Percentiles rank a stretch among this genome's conserved stretches.
Conservation (phyloP, 805 yeast species). For the Maudiozyma bulderi region DNA sequence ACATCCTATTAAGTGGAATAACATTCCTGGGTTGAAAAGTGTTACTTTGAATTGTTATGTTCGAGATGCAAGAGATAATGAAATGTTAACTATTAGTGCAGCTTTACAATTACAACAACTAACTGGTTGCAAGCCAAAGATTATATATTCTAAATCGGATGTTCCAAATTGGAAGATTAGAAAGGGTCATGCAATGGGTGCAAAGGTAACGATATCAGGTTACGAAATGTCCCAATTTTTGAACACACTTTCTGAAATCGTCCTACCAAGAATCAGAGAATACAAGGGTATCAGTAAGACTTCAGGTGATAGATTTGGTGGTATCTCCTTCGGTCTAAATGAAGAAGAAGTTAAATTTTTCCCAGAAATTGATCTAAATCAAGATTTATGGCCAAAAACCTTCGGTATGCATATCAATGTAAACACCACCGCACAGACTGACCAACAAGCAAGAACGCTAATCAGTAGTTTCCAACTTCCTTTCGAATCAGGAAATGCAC, state of each 20-base stretch:
- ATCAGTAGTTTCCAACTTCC: constrained; percentile 78
- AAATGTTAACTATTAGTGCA: constrained; percentile 67
- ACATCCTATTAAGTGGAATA: constrained; percentile 52
- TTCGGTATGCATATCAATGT: constrained; percentile 80
- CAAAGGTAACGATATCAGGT: constrained; percentile 68
- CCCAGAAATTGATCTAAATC: constrained; percentile 89
- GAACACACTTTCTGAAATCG: constrained; percentile 80
- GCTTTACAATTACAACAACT: constrained; percentile 79
- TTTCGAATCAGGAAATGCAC: constrained; percentile 30
- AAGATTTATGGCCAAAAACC: constrained; percentile 79
- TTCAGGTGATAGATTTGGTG: constrained; percentile 80
- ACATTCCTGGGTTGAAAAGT: constrained; percentile 63
- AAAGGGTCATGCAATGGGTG: constrained; percentile 86
- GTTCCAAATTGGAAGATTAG: constrained; percentile 81
- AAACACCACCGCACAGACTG: constrained; percentile 84
- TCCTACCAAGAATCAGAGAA: constrained; percentile 85
- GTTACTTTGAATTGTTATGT: constrained; percentile 71
- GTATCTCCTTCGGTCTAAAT: constrained; percentile 73
- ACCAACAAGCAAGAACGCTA: constrained; percentile 77
- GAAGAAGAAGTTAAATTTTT: constrained; percentile 70
- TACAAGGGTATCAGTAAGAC: constrained; percentile 67
- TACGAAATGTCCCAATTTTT: constrained; percentile 78
- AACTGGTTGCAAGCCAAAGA: constrained; percentile 78
- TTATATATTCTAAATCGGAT: constrained; percentile 65
- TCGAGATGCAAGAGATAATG: constrained; percentile 57